Conservation (phyloP, 768 basidiomycete species). For the Leccinum rimulosum region DNA sequence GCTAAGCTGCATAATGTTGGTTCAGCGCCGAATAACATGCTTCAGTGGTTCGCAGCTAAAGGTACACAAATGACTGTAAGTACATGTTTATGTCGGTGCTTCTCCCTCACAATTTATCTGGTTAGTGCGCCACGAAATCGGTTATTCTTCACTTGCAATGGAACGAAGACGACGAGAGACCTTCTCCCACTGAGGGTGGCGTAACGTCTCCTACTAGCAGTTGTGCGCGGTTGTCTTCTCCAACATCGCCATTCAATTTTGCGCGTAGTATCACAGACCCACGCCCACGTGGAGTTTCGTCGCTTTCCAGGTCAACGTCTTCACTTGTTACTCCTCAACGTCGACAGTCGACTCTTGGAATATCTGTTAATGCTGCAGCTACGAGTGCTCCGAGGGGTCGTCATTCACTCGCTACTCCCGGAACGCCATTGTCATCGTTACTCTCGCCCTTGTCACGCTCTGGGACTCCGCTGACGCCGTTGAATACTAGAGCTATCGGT, state of each 20-base stretch:
- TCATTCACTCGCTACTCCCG: slow-evolving; percentile 41
- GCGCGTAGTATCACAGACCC: slow-evolving; percentile 20
- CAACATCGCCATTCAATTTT: slow-evolving; percentile 22
- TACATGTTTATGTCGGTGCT: background rate
- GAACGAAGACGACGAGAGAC: slow-evolving; percentile 59
- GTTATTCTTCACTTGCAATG: slow-evolving; percentile 84
- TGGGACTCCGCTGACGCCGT: slow-evolving; percentile 34
- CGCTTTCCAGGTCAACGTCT: slow-evolving; percentile 54
- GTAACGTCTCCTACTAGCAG: slow-evolving; percentile 27
- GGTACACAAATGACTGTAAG: slow-evolving; percentile 86
- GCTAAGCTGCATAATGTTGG: slow-evolving; percentile 76
- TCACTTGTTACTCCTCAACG: slow-evolving; percentile 43
- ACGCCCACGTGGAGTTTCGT: slow-evolving; percentile 48
- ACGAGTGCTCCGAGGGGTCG: slow-evolving; percentile 40
- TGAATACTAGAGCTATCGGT: slow-evolving; percentile 21
- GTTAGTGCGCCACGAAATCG: slow-evolving; percentile 84
- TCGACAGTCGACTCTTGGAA: slow-evolving; percentile 28
- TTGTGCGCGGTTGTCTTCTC: slow-evolving; percentile 26
- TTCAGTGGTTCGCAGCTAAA: slow-evolving; percentile 93
- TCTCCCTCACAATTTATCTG: background rate
- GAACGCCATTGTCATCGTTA: slow-evolving; percentile 38
- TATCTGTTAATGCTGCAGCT: slow-evolving; percentile 32
- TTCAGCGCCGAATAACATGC: slow-evolving; percentile 79
- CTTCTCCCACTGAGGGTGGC: slow-evolving; percentile 13
- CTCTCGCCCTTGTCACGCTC: slow-evolving; percentile 30